phyloP scores from a whole-genome alignment of 805 yeast species.

The Teunomyces tritomae region DNA sequence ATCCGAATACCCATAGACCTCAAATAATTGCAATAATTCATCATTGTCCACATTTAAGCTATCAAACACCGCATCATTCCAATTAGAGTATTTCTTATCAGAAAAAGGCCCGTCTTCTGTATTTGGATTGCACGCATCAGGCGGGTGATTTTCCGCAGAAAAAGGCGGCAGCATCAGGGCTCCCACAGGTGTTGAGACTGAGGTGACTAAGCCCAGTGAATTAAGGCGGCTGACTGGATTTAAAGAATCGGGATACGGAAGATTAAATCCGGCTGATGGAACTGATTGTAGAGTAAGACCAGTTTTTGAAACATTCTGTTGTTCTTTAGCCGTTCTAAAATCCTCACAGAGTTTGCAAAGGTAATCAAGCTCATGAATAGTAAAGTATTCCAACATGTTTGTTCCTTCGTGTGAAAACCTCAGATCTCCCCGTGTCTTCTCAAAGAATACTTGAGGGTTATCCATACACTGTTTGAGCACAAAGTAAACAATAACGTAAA shows the following conservation, averaged over 20 bases:
- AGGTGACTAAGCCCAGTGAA: neutral
- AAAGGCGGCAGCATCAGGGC: neutral
- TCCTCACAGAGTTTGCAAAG: constrained; percentile 39
- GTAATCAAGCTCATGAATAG: constrained; percentile 33
- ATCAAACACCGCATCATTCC: constrained; percentile 6
- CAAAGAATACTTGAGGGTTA: constrained; percentile 36
- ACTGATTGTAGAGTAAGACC: neutral
- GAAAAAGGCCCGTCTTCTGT: neutral
- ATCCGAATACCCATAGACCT: constrained; percentile 34
- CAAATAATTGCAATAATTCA: constrained; percentile 35
- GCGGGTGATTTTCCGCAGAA: neutral
- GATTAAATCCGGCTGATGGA: neutral
- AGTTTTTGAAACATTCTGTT: constrained; percentile 10
- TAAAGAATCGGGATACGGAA: neutral
- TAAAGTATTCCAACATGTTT: constrained; percentile 37
- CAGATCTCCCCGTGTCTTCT: constrained; percentile 24
- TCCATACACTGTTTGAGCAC: constrained; percentile 42
- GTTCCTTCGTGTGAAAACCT: constrained; percentile 35
- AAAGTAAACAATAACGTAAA: constrained; percentile 41
- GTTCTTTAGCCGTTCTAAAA: constrained; percentile 35
- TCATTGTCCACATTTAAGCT: constrained; percentile 19
- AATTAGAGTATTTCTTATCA: constrained; percentile 4
- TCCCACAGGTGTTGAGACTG: neutral
- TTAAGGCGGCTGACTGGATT: neutral
- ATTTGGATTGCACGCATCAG: neutral